Conservation (phyloP, 2,329 filamentous ascomycete species). For the Colletotrichum sidae region DNA sequence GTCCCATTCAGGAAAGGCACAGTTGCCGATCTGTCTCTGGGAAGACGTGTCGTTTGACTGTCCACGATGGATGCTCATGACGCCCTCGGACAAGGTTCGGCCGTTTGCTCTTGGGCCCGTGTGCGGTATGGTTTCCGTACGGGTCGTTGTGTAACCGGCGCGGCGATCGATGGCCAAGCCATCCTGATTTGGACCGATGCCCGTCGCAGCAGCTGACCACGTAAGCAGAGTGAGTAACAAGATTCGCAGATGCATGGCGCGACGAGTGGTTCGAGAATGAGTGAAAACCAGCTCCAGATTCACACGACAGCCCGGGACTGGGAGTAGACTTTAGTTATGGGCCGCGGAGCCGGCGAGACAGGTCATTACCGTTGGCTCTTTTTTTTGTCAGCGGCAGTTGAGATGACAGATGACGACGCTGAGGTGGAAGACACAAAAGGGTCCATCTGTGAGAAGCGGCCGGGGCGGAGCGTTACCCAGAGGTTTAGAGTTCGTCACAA, state of each 20-base stretch:
- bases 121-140: neutral
- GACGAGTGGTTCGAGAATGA: neutral
- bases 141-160: too few species aligned
- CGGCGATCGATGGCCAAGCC: neutral
- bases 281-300: neutral
- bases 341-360: neutral
- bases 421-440: neutral
- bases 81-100: neutral
- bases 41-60: constrained; percentile 6
- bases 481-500: constrained; percentile 29
- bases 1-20: constrained; percentile 11
- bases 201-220: neutral
- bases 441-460: neutral
- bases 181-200: neutral
- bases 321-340: constrained; percentile 5
- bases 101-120: too few species aligned
- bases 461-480: neutral
- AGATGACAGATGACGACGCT: neutral
- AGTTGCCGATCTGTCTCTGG: neutral
- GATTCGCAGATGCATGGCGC: constrained; percentile 15
- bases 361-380: neutral
- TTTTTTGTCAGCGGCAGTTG: neutral
- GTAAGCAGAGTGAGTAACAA: neutral
- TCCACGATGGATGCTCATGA: neutral
- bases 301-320: neutral